Conservation (phyloP, 352 stramenopile genomes). For the Pythium plurisporium region DNA sequence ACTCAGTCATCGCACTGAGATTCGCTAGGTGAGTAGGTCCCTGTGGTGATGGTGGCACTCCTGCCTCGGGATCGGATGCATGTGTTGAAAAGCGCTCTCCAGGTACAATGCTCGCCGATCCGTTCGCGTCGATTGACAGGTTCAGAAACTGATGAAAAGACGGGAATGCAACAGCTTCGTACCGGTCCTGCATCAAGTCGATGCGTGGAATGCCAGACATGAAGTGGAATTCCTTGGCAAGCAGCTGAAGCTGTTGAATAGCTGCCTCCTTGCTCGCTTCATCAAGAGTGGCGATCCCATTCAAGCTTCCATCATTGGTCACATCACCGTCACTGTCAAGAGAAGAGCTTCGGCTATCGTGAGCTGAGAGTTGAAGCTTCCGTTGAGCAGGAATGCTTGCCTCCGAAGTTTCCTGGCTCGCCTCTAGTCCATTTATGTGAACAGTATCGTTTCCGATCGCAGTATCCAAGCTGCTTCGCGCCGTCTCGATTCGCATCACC, state of each 20-base stretch:
- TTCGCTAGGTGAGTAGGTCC: neutral
- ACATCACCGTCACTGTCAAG: neutral
- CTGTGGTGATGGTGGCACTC: too few species aligned
- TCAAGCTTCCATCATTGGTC: neutral
- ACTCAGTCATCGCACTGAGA: neutral
- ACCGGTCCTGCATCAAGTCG: conserved; percentile 22
- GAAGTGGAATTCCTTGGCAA: conserved; percentile 50
- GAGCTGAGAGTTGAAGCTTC: too few species aligned
- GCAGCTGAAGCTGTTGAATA: conserved; percentile 1
- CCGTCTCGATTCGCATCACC: conserved; percentile 1
- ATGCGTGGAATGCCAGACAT: conserved; percentile 49
- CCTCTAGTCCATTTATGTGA: too few species aligned
- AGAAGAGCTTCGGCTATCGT: neutral
- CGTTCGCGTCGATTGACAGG: neutral
- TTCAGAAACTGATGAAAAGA: conserved; percentile 28
- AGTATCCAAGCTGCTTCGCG: neutral
- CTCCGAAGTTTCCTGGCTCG: too few species aligned
- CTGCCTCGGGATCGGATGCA: neutral
- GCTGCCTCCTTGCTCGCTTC: neutral
- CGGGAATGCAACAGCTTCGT: conserved; percentile 26
- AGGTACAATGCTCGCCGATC: neutral
- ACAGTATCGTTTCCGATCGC: neutral
- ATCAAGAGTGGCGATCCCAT: neutral
- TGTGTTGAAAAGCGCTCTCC: neutral
- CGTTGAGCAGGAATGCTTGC: too few species aligned